These are phyloP conservation scores for Berberis thunbergii DNA, from an alignment of 164 flowering plant species.

Conservation along the genomic window DNA sequence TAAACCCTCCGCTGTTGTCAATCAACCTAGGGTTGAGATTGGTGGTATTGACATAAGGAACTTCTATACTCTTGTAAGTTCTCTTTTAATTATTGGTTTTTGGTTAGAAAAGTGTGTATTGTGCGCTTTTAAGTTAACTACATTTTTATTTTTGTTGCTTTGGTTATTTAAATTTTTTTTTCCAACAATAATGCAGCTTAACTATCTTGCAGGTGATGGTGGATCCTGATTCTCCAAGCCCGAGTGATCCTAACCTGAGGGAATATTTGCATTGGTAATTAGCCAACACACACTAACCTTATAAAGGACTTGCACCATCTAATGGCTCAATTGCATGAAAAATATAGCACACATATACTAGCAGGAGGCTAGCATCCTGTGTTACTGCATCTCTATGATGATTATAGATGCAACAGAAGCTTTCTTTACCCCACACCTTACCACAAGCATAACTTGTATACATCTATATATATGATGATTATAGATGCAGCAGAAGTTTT, in stretches of 20 bases:
- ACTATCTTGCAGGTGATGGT: neutral
- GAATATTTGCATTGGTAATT: slow-evolving; percentile 2
- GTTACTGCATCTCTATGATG: too few species aligned
- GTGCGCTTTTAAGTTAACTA: neutral
- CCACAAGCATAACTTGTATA: too few species aligned
- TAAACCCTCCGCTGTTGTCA: slow-evolving; percentile 45
- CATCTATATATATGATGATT: too few species aligned
- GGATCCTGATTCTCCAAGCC: slow-evolving; percentile 2
- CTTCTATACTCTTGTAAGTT: slow-evolving; percentile 50
- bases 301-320: too few species aligned
- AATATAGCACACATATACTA: too few species aligned
- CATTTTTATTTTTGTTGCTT: neutral
- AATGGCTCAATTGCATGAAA: too few species aligned
- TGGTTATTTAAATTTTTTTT: neutral
- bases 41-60: slow-evolving; percentile 46
- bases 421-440: too few species aligned
- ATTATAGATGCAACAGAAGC: too few species aligned
- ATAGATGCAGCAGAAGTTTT: too few species aligned
- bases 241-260: neutral
- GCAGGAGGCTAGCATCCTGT: too few species aligned
- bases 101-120: neutral
- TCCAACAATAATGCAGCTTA: neutral
- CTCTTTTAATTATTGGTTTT: neutral
- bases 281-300: too few species aligned
- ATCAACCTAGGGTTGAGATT: slow-evolving; percentile 31